Percentiles rank a stretch among this genome's conserved stretches.
Conservation (phyloP, 2,329 filamentous ascomycete species). For the Paramyrothecium sp. region DNA sequence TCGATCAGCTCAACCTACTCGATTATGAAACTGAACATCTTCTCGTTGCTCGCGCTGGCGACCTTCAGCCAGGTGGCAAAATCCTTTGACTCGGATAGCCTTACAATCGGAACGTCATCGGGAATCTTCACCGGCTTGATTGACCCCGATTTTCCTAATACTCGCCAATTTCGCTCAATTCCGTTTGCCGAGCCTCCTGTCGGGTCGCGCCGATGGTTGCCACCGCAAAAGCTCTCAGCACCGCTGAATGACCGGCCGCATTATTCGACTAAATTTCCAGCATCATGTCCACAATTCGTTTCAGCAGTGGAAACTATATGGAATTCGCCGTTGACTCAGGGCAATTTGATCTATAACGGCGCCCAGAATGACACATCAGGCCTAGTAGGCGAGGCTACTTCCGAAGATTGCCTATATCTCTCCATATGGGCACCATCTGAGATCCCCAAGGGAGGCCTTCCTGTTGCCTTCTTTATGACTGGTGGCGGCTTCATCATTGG, state of each 20-base stretch:
- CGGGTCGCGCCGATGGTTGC: slow-evolving; percentile 23
- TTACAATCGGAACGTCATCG: slow-evolving; percentile 26
- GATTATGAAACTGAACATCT: no score
- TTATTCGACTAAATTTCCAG: slow-evolving; percentile 23
- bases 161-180: slow-evolving; percentile 34
- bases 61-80: background rate
- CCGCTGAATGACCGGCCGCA: no score
- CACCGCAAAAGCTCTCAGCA: slow-evolving; percentile 22
- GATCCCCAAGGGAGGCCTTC: slow-evolving; percentile 25
- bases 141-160: slow-evolving; percentile 27
- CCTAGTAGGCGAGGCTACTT: slow-evolving; percentile 14
- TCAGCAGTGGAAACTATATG: slow-evolving; percentile 1
- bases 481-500: slow-evolving; percentile 45
- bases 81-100: background rate
- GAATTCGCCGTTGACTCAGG: slow-evolving; percentile 8
- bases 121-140: slow-evolving; percentile 31
- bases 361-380: slow-evolving; percentile 16
- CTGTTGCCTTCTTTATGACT: slow-evolving; percentile 46
- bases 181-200: slow-evolving; percentile 35
- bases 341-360: slow-evolving; percentile 17
- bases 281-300: slow-evolving; percentile 33
- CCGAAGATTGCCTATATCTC: slow-evolving; percentile 43
- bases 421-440: slow-evolving; percentile 39
- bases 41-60: no score
- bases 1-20: no score